Conservation (phyloP, 2,329 filamentous ascomycete species). For the Penicillium carneum region DNA sequence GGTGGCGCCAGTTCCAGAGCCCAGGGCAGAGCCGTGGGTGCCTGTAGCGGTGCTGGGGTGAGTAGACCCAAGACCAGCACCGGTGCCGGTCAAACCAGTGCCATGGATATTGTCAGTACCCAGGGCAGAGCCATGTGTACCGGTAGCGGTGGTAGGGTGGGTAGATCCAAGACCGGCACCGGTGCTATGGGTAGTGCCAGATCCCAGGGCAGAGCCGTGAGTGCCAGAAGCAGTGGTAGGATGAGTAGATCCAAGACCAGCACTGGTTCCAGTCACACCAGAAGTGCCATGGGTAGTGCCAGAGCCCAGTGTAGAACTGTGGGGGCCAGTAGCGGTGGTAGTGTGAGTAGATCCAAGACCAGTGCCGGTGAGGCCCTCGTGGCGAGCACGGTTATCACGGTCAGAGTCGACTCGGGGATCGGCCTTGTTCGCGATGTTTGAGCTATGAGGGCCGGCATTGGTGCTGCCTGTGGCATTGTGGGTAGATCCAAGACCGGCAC, state of each 20-base stretch:
- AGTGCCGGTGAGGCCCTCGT: neutral
- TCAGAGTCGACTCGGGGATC: constrained; percentile 40
- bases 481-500: too few relatives aligned
- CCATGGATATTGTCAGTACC: neutral
- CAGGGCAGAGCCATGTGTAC: constrained; percentile 13
- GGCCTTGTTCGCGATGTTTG: constrained; percentile 31
- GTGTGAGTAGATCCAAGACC: neutral
- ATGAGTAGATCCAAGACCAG: neutral
- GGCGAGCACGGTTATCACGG: constrained; percentile 12
- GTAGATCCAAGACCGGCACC: neutral
- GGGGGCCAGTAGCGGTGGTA: too few relatives aligned
- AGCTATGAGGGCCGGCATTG: constrained; percentile 31
- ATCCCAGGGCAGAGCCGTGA: neutral
- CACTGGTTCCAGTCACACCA: neutral
- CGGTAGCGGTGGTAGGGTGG: constrained; percentile 8
- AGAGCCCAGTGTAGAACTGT: neutral
- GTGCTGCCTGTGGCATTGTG: neutral
- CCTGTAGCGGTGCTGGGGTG: constrained; percentile 12
- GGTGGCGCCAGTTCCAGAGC: neutral
- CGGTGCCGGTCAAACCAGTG: neutral
- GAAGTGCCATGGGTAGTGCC: neutral
- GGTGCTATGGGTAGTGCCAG: neutral
- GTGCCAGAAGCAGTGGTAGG: neutral
- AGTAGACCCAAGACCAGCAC: constrained; percentile 4
- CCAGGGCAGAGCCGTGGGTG: constrained; percentile 13